These are phyloP conservation scores for Malus hybrid DNA, from an alignment of 331 rosid genomes.

Conservation along the genomic window DNA sequence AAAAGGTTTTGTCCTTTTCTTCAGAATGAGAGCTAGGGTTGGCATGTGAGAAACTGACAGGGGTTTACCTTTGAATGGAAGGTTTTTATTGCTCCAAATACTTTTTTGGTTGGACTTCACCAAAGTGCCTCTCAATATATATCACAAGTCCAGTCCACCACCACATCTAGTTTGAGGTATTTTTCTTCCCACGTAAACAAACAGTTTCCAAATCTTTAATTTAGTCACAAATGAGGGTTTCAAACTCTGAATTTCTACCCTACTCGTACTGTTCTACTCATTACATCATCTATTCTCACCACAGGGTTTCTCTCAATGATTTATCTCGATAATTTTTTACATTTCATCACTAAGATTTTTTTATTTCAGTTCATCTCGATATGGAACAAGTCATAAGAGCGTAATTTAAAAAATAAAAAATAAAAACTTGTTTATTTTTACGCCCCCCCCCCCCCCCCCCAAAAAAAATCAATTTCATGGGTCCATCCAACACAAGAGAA, in stretches of 20 bases:
- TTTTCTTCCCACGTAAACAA: neutral
- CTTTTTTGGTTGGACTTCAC: neutral
- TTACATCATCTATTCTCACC: neutral
- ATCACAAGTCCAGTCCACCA: neutral
- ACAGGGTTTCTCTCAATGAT: neutral
- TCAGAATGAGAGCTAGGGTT: conserved; percentile 17
- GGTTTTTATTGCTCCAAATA: conserved; percentile 16
- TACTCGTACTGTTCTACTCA: neutral
- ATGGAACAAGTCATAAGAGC: neutral
- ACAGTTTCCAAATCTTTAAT: neutral
- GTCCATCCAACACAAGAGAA: neutral
- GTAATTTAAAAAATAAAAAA: neutral
- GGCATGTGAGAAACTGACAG: conserved; percentile 43
- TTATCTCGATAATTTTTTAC: too few relatives aligned
- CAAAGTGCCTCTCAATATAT: too few relatives aligned
- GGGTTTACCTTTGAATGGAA: conserved; percentile 52
- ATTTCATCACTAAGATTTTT: neutral
- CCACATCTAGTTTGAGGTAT: conserved; percentile 1
- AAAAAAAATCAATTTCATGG: neutral
- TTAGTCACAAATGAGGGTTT: neutral
- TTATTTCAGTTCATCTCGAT: neutral
- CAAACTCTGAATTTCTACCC: neutral
- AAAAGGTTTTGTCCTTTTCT: conserved; percentile 19
- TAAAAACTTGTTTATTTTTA: neutral
- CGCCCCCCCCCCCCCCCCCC: too few relatives aligned